Conservation (phyloP, 2,329 filamentous ascomycete genomes). For the Ophidiomyces ophidiicola region DNA sequence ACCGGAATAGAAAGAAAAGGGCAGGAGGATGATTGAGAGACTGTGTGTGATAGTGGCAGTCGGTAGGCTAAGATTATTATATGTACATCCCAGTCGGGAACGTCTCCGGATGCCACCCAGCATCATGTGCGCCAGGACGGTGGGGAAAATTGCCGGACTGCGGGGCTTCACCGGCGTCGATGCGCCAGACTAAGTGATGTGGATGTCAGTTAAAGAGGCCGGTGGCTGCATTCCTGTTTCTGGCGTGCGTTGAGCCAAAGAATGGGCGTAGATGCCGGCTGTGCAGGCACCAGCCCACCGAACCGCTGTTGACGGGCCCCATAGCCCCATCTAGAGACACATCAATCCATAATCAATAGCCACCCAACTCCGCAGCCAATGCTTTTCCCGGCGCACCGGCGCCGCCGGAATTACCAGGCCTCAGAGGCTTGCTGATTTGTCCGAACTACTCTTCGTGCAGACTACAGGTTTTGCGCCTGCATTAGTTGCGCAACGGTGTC, state of each 20-base stretch:
- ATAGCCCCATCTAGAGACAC: too few relatives aligned
- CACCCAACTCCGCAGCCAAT: too few relatives aligned
- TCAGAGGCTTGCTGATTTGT: conserved; percentile 1
- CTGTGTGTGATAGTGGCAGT: conserved; percentile 13
- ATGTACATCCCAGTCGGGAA: neutral
- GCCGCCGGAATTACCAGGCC: too few relatives aligned
- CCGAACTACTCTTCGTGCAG: neutral
- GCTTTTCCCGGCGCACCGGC: too few relatives aligned
- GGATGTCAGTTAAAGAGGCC: too few relatives aligned
- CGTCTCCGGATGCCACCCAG: neutral
- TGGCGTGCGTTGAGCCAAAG: too few relatives aligned
- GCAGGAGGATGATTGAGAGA: conserved; percentile 6
- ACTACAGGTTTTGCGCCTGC: neutral
- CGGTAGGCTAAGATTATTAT: conserved; percentile 5
- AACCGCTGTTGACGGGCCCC: too few relatives aligned
- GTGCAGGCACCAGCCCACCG: too few relatives aligned
- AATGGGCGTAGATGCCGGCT: too few relatives aligned
- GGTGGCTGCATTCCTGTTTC: too few relatives aligned
- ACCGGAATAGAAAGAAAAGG: conserved; percentile 10
- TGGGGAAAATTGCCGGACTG: conserved; percentile 4
- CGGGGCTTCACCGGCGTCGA: conserved; percentile 4
- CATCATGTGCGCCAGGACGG: conserved; percentile 7
- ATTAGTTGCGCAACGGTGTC: neutral
- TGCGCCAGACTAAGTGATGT: too few relatives aligned
- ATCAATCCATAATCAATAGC: too few relatives aligned